These are phyloP conservation scores for Tylopilus rubrobrunneus DNA, from an alignment of 768 basidiomycete genomes.

Conservation along the genomic window DNA sequence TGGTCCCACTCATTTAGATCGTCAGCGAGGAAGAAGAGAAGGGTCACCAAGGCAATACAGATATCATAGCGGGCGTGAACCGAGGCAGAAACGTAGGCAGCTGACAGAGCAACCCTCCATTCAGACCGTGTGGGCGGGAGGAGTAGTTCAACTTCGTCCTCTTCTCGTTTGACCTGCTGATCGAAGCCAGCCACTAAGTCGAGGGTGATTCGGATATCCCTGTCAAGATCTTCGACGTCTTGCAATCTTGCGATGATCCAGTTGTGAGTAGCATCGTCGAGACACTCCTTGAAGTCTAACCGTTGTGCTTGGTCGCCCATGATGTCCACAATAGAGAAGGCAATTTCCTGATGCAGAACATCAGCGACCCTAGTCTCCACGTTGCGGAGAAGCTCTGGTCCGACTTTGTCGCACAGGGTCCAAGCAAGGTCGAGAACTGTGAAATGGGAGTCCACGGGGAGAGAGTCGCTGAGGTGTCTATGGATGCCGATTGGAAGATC, in stretches of 20 bases:
- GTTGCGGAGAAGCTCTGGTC: conserved; percentile 49
- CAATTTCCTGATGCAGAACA: conserved; percentile 71
- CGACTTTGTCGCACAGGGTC: conserved; percentile 59
- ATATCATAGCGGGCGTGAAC: conserved; percentile 76
- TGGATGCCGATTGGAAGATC: conserved; percentile 64
- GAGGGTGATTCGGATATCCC: conserved; percentile 51
- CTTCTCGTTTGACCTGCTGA: conserved; percentile 67
- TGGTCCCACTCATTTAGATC: conserved; percentile 63
- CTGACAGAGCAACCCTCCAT: conserved; percentile 59
- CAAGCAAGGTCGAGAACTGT: conserved; percentile 58
- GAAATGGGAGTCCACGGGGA: conserved; percentile 48
- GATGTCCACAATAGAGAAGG: conserved; percentile 74
- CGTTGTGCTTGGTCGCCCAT: conserved; percentile 60
- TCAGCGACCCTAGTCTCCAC: conserved; percentile 60
- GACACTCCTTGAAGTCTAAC: conserved; percentile 46
- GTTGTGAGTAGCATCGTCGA: conserved; percentile 57
- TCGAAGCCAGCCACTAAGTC: conserved; percentile 74
- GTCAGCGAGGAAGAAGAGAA: conserved; percentile 70
- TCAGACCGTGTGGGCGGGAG: conserved; percentile 52
- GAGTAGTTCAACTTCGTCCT: conserved; percentile 60
- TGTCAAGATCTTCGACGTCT: conserved; percentile 53
- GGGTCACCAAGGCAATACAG: conserved; percentile 56
- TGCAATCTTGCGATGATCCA: conserved; percentile 63
- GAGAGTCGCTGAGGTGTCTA: conserved; percentile 43
- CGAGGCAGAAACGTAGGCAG: conserved; percentile 58